Percentiles rank a stretch among this genome's conserved stretches.
Evolutionary conservation across 1,139 yeast genomes (phyloP).

Genomic region (Blastobotrys elegans): DNA sequence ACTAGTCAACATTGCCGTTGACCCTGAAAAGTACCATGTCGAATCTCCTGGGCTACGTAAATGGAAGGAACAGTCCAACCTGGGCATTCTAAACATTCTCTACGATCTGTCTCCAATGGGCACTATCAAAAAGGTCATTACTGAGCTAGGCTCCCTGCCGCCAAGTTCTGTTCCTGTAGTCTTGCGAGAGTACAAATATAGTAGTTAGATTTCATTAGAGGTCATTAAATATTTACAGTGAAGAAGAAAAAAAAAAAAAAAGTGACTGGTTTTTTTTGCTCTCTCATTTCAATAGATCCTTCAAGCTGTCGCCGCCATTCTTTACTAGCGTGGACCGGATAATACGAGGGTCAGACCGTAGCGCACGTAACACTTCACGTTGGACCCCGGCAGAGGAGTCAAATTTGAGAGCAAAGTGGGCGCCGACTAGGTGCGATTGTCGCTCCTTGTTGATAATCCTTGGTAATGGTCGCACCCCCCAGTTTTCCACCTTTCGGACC

Average conservation of each 20-base stretch:
- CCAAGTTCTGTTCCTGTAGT: conserved; percentile 97
- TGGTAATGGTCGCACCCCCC: conserved; percentile 78
- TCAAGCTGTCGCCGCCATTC: conserved; percentile 49
- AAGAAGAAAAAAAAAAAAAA: neutral
- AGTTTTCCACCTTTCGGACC: conserved; percentile 70
- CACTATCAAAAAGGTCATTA: conserved; percentile 87
- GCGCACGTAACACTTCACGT: conserved; percentile 72
- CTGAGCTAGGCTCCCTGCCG: conserved; percentile 94
- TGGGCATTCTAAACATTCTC: conserved; percentile 77
- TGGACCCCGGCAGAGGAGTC: conserved; percentile 86
- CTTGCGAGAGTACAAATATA: conserved; percentile 74
- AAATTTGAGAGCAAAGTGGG: conserved; percentile 78
- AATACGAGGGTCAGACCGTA: conserved; percentile 85
- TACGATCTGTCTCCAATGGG: conserved; percentile 95
- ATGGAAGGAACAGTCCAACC: conserved; percentile 59
- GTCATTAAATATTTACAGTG: neutral
- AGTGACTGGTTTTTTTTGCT: neutral
- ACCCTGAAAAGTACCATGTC: conserved; percentile 25
- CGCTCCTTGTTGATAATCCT: conserved; percentile 79
- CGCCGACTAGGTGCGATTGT: conserved; percentile 86
- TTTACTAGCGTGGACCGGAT: conserved; percentile 71
- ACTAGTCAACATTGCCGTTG: conserved; percentile 49
- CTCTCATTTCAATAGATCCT: conserved; percentile 5
- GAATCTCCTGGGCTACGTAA: conserved; percentile 44
- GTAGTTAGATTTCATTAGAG: neutral